Evolutionary conservation across 805 yeast genomes (phyloP), one percentile per base, ranked within the genome.

Genomic region (Yarrowia hollandica): DNA sequence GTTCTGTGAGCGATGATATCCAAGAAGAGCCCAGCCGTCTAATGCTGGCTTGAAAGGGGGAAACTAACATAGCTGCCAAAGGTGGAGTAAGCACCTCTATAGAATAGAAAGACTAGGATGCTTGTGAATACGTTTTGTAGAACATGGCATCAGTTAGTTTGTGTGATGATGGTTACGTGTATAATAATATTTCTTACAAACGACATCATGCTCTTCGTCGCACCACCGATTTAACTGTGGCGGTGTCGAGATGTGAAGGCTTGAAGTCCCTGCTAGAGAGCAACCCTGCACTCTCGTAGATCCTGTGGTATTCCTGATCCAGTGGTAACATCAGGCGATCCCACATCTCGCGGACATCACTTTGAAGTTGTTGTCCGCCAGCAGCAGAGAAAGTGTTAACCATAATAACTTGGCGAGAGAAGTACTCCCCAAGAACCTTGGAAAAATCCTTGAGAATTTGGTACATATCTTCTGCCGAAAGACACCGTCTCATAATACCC

Each of bases 381-480:
- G 39, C 28, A 5, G 28, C 22, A 12, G 68, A 67, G 64, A 78
- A 79, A 46, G 63, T 66, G 61, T 73, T 73, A 8, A 74, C 74
- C 62, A 71, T 70, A 9, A 77, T 66, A 12, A 78, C 68, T 54
- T 72, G 71, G 25, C 67, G 70, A 66, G 73, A 75, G 50, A 78
- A 67, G 56, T 75, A 74, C 16, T 62, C 62, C 2, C 74, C 68
- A n/a, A 78, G 58, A 2, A 68, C 66, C 5, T 58, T 44, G 0
- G 75, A 65, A 8, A 77, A 60, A 10, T 60, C 44, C 4, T 65
- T 54, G 34, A 68, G 64, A 33, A 74, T 61, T 5, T 64, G 61
- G 21, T 68, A 62, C 56, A 64, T 69, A 46, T 74, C 77, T 5
- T 68, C 62, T 1, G 60, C 46, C 5, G 75, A 71, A 12, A 73